Evolutionary conservation across 257 asterid species (phyloP), one percentile per base, ranked within the genome.

Genomic region (Solanum piurae): DNA sequence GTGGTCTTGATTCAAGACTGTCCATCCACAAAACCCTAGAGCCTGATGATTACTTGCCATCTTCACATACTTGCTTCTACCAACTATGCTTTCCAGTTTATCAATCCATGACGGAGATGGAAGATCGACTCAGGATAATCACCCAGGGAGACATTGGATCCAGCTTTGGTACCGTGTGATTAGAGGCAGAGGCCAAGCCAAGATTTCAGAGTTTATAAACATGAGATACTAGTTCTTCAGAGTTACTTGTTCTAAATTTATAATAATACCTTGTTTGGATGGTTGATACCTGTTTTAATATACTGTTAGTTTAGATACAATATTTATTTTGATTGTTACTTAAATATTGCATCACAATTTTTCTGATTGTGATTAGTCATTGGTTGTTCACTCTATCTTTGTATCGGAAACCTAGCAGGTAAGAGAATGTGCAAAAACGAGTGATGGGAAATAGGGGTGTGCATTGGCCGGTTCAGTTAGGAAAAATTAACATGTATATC

Each of bases 1-100:
- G 96, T 44, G 97, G 98, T 16, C 88, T 97, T 94, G 92, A 93
- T 84, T 96, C 98, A 68, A 92, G 93, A 49, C 94, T 96, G 46
- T 83, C 76, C 93, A 92, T 96, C 87, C 93, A 93, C 74, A 94
- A 72, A 90, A 87, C 89, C 12, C 75, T 89, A 1, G 96, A 93
- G 91, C 42, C 96, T 0, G 27, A 29, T 11, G 93, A 96, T 34
- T 96, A 91, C 36, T 91, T 97, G 88, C 98, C 99, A 11, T 93
- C 98, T 3, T 94, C 99, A 60, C 98, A 94, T 79, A 97, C 99
- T 74, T 97, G 98, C 95, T 97, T 95, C 92, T 91, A 91, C 94
- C 93, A 94, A 86, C 23, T 97, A 89, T 94, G 95, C 86, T 91
- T 97, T 83, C 99, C 98, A 7, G 92, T 94, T 38, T 97, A 97